Evolutionary conservation across 2,329 filamentous ascomycete species (phyloP).

Genomic region (Talaromyces marneffei): DNA sequence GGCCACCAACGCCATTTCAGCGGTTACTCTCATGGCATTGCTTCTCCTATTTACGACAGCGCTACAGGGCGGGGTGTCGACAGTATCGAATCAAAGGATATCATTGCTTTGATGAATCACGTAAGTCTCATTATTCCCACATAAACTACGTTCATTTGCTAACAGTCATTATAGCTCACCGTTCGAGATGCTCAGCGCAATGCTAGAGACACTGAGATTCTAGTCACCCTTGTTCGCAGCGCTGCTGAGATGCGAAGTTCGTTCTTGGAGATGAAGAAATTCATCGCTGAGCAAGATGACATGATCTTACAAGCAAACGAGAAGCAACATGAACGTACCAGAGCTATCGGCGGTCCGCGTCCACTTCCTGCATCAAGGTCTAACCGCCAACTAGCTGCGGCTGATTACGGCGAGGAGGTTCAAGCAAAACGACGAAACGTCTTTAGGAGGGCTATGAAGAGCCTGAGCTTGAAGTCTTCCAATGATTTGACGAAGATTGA

Average conservation of each 20-base stretch:
- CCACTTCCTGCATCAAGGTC: slow-evolving; percentile 68
- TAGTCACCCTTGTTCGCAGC: slow-evolving; percentile 87
- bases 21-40: slow-evolving; percentile 87
- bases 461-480: slow-evolving; percentile 77
- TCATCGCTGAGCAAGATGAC: slow-evolving; percentile 84
- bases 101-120: slow-evolving; percentile 96
- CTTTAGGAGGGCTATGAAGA: slow-evolving; percentile 90
- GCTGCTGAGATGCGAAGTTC: slow-evolving; percentile 96
- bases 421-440: slow-evolving; percentile 82
- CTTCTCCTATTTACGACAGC: slow-evolving; percentile 82
- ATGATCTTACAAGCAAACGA: slow-evolving; percentile 82
- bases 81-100: slow-evolving; percentile 90
- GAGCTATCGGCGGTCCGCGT: slow-evolving; percentile 76
- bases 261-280: slow-evolving; percentile 89
- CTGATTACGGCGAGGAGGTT: slow-evolving; percentile 52
- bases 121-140: slow-evolving; percentile 45
- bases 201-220: slow-evolving; percentile 90
- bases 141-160: slow-evolving; percentile 18
- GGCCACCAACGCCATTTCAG: slow-evolving; percentile 63
- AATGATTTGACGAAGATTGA: slow-evolving; percentile 86
- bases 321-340: slow-evolving; percentile 80
- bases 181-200: slow-evolving; percentile 95
- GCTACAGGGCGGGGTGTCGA: slow-evolving; percentile 83
- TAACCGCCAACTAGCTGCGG: slow-evolving; percentile 41
- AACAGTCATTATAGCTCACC: slow-evolving; percentile 57